A percentile compares a stretch with the other conserved stretches of the same genome.
Evolutionary conservation across 352 stramenopile genomes (phyloP).

Genomic region (Globisporangium abappressorium): DNA sequence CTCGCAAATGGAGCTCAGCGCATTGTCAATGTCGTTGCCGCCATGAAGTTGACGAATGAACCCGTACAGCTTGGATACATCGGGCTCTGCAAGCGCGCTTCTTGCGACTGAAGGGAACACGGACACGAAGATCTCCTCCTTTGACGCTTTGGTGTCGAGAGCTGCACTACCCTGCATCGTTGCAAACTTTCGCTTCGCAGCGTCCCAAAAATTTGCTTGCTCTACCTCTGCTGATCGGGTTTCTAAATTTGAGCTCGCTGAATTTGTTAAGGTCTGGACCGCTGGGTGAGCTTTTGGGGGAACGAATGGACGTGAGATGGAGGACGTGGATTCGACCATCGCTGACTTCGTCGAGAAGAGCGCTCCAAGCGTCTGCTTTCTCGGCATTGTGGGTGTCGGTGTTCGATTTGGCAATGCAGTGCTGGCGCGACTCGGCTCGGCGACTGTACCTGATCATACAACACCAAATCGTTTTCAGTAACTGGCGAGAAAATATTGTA

Average conservation of each 20-base stretch:
- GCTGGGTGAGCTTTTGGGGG: constrained; percentile 23
- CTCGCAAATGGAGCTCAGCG: constrained; percentile 46
- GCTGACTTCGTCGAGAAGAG: constrained; percentile 53
- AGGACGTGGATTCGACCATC: constrained; percentile 67
- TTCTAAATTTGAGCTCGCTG: not conserved
- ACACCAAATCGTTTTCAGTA: not conserved
- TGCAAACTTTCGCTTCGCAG: constrained; percentile 32
- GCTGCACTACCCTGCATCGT: not conserved
- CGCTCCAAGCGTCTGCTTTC: constrained; percentile 49
- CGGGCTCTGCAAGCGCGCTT: constrained; percentile 40
- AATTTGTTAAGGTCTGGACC: not conserved
- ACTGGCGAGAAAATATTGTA: not conserved
- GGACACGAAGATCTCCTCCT: constrained; percentile 23
- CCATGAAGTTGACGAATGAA: constrained; percentile 57
- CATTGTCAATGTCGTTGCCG: constrained; percentile 36
- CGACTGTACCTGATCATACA: not conserved
- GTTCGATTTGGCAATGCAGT: not conserved
- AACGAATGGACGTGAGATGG: constrained; percentile 63
- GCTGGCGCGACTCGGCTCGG: not conserved
- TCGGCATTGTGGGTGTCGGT: constrained; percentile 7
- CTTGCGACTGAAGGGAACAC: constrained; percentile 54
- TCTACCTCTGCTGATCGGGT: constrained; percentile 8
- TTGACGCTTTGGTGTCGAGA: constrained; percentile 4
- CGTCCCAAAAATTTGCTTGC: constrained; percentile 27
- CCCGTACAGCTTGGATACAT: constrained; percentile 54